Evolutionary conservation across 345 rosid genomes (phyloP).

Genomic region (Kandelia obovata): DNA sequence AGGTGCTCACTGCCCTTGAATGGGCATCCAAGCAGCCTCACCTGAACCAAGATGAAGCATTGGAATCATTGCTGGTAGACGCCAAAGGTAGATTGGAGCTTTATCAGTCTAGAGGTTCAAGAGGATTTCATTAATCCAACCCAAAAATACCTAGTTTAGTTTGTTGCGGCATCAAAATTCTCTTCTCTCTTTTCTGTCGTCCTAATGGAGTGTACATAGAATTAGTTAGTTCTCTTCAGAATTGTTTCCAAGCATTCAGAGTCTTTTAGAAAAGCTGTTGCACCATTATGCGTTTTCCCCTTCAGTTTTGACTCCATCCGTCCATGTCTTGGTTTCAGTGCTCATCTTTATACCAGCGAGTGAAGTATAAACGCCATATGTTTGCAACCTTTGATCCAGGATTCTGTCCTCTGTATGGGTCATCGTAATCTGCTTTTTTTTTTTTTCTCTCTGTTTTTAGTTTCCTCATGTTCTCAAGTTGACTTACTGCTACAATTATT

Average conservation of each 20-base stretch:
- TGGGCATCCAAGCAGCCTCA: slow-evolving; percentile 75
- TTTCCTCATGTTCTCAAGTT: too few relatives aligned
- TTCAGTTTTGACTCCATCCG: not conserved
- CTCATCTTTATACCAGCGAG: too few relatives aligned
- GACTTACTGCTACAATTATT: not conserved
- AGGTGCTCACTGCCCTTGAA: slow-evolving; percentile 72
- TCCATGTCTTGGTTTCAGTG: too few relatives aligned
- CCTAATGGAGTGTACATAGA: slow-evolving; percentile 31
- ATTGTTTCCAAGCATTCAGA: slow-evolving; percentile 12
- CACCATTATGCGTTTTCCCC: not conserved
- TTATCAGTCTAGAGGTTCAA: slow-evolving; percentile 83
- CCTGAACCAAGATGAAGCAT: slow-evolving; percentile 52
- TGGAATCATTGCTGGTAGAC: slow-evolving; percentile 50
- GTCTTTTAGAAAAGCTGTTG: not conserved
- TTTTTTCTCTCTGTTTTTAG: too few relatives aligned
- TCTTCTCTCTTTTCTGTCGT: slow-evolving; percentile 9
- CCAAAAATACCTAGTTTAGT: slow-evolving; percentile 8
- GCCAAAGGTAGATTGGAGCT: slow-evolving; percentile 79
- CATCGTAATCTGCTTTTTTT: too few relatives aligned
- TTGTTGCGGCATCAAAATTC: slow-evolving; percentile 17
- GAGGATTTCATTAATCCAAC: slow-evolving; percentile 52
- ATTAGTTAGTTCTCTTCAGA: slow-evolving; percentile 2
- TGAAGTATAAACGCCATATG: too few relatives aligned
- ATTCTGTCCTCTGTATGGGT: too few relatives aligned
- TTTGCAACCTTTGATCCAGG: too few relatives aligned